Conservation (phyloP, 1,284 basidiomycete species). For the Puccinia coronata region DNA sequence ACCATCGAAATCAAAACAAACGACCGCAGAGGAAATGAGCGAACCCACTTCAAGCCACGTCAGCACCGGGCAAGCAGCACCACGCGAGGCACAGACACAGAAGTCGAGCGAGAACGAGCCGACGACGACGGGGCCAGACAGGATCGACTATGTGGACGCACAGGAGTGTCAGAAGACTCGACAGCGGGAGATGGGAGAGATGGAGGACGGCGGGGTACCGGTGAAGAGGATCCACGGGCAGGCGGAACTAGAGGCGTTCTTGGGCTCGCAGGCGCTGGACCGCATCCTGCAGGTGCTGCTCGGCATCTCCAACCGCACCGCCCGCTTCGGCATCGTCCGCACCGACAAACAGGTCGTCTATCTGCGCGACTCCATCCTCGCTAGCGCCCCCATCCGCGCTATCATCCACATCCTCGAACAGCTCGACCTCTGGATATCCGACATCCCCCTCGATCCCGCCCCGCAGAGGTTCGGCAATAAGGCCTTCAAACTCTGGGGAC, state of each 20-base stretch:
- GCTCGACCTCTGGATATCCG: conserved; percentile 76
- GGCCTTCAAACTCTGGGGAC: conserved; percentile 84
- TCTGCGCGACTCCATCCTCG: neutral
- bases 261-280: neutral
- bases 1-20: too few species aligned
- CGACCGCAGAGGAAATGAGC: too few species aligned
- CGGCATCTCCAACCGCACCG: conserved; percentile 11
- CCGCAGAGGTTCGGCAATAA: conserved; percentile 94
- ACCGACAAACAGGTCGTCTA: neutral
- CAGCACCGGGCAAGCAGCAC: too few species aligned
- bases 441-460: conserved; percentile 74
- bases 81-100: too few species aligned
- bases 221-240: neutral
- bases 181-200: neutral
- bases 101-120: too few species aligned
- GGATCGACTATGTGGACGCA: conserved; percentile 7
- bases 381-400: conserved; percentile 42
- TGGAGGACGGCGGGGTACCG: neutral
- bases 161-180: neutral
- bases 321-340: neutral
- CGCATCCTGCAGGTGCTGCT: neutral
- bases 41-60: too few species aligned
- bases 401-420: conserved; percentile 68
- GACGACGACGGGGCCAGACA: too few species aligned
- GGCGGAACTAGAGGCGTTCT: neutral